Evolutionary conservation across 768 basidiomycete species (phyloP), one percentile per base, ranked within the genome.

Genomic region (Suillus placidus): DNA sequence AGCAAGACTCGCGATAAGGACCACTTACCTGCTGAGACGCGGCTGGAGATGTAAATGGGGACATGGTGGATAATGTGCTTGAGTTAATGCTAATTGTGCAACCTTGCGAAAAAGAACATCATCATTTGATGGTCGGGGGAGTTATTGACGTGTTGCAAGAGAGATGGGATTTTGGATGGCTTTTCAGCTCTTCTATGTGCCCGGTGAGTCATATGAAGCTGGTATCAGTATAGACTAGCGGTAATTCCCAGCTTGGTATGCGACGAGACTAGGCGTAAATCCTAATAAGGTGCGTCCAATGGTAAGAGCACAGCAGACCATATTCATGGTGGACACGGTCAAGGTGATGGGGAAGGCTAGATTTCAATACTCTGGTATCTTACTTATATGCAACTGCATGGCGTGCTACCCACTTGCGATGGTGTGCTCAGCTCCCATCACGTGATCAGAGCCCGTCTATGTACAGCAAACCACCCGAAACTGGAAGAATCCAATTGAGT

Each of bases 371-470:
- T 43, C 23, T 8, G 3, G 14, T 23, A 23, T 43, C 2, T 18
- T 10, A 58, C 63, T 76, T 75, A 75, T 76, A 75, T 67, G 58
- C 14, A 6, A 20, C 35, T 6, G n/a, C 10, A 62, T 67, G 55
- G 34, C 67, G 67, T 67, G 67, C 67, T 67, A 74, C 71, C 51
- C 30, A 68, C 62, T 67, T 67, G 65, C 67, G 63, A 74, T 76
- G 69, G 71, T 75, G 75, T 78, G 75, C 73, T 76, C 57, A 55
- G 64, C 68, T 76, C 76, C 52, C 76, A 70, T 73, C 75, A 76
- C 75, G 72, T 76, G 75, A n/a, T n/a, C n/a, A n/a, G n/a, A 58
- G 38, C 56, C 23, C 16, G 26, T 26, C 26, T 26, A 26, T 26
- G 26, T n/a, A 26, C 26, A 26, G 26, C 26, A 26, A 26, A 26